A percentile compares a stretch with the other conserved stretches of the same genome.
Evolutionary conservation across 176 grass and related monocot genomes (phyloP).

Genomic region (Rhipidocladum racemiflorum): DNA sequence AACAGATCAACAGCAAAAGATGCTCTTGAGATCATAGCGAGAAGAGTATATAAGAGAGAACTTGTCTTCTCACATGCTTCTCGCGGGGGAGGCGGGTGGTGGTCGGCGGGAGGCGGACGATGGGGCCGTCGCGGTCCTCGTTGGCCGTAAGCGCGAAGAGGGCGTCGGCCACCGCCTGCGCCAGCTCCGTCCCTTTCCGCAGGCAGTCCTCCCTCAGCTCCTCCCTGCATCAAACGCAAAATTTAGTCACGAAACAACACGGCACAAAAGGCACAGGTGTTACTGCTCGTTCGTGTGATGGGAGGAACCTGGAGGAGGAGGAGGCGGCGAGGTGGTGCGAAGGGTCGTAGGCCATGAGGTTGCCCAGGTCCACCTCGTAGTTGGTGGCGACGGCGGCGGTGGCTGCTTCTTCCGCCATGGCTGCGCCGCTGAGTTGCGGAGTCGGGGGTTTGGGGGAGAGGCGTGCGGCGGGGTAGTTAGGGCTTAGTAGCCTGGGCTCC

Average conservation of each 20-base stretch:
- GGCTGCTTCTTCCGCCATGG: constrained; percentile 35
- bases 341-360: constrained; percentile 70
- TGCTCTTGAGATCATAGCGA: background rate
- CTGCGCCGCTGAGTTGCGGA: background rate
- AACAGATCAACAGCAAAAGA: background rate
- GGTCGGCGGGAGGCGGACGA: constrained; percentile 58
- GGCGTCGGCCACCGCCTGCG: constrained; percentile 68
- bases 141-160: constrained; percentile 67
- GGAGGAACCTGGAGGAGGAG: constrained; percentile 37
- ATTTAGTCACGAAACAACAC: background rate
- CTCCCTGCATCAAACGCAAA: constrained; percentile 32
- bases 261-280: background rate
- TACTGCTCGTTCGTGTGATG: background rate
- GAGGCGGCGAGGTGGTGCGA: constrained; percentile 50
- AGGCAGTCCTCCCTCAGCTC: constrained; percentile 62
- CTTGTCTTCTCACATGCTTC: constrained; percentile 57
- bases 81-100: constrained; percentile 64
- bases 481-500: background rate
- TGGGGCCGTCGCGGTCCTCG: constrained; percentile 65
- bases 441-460: background rate
- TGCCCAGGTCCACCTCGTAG: constrained; percentile 73
- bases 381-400: background rate
- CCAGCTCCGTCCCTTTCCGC: constrained; percentile 64
- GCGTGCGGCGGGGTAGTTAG: background rate
- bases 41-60: background rate